phyloP scores from a whole-genome alignment of 768 basidiomycete genomes.

The Podaxis sp. region DNA sequence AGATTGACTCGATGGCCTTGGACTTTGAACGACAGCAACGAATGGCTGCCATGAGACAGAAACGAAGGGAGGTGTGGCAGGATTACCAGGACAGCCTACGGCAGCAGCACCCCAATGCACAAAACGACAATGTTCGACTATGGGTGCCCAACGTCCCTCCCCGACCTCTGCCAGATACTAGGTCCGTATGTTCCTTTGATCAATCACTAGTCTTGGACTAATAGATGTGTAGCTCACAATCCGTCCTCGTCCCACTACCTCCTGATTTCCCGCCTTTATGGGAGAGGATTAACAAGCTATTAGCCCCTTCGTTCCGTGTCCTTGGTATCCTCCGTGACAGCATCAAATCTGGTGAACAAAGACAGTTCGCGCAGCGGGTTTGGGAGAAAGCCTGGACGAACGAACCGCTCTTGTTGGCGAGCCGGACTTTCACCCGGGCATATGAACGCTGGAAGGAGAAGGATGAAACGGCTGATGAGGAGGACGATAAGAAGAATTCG shows the following conservation, averaged over 20 bases:
- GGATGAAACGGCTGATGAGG: slow-evolving; percentile 37
- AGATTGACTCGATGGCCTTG: slow-evolving; percentile 57
- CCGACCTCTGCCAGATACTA: slow-evolving; percentile 38
- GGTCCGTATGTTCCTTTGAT: slow-evolving; percentile 28
- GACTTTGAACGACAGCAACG: slow-evolving; percentile 53
- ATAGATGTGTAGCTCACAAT: slow-evolving; percentile 37
- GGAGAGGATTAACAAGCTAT: slow-evolving; percentile 51
- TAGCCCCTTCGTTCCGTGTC: slow-evolving; percentile 55
- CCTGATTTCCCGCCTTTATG: slow-evolving; percentile 54
- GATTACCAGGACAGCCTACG: slow-evolving; percentile 51
- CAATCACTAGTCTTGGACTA: slow-evolving; percentile 9
- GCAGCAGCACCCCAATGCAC: slow-evolving; percentile 22
- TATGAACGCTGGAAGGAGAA: slow-evolving; percentile 49
- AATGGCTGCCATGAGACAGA: slow-evolving; percentile 39
- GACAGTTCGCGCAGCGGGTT: slow-evolving; percentile 52
- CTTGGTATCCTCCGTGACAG: slow-evolving; percentile 54
- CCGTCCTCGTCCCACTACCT: slow-evolving; percentile 59
- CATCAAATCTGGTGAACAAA: slow-evolving; percentile 56
- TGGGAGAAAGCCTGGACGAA: slow-evolving; percentile 65
- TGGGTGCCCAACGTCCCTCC: slow-evolving; percentile 42
- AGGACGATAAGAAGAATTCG: slow-evolving; percentile 37
- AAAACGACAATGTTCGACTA: slow-evolving; percentile 30
- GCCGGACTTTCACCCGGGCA: slow-evolving; percentile 36
- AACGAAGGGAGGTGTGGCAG: slow-evolving; percentile 43
- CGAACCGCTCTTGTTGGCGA: slow-evolving; percentile 56